Conservation (phyloP, 2,329 filamentous ascomycete genomes). For the Aspergillus fijiensis region DNA sequence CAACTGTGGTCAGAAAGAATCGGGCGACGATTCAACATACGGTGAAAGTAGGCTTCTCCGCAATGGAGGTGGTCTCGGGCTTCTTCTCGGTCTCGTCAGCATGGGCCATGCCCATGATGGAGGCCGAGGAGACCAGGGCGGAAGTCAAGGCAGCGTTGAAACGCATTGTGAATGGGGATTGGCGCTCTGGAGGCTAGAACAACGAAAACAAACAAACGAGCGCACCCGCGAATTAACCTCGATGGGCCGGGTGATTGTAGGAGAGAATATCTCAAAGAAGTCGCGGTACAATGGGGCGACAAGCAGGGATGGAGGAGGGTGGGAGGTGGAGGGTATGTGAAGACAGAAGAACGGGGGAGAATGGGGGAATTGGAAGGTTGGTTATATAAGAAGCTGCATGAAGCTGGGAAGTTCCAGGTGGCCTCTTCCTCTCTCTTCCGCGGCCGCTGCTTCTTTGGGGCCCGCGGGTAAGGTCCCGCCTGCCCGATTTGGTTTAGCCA, state of each 20-base stretch:
- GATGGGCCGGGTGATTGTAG: conserved; percentile 9
- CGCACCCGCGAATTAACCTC: conserved; percentile 23
- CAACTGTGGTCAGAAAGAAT: neutral
- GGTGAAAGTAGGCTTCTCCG: conserved; percentile 79
- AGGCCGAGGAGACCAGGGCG: conserved; percentile 67
- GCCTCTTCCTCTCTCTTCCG: conserved; percentile 47
- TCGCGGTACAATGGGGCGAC: neutral
- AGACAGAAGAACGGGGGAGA: conserved; percentile 6
- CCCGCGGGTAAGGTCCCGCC: conserved; percentile 11
- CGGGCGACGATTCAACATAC: conserved; percentile 57
- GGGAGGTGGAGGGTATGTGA: neutral
- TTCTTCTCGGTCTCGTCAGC: conserved; percentile 67
- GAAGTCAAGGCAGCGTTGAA: conserved; percentile 76
- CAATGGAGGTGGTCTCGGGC: conserved; percentile 52
- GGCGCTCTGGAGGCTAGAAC: conserved; percentile 1
- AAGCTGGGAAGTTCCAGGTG: conserved; percentile 43
- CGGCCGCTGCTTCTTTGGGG: conserved; percentile 18
- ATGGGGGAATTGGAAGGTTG: conserved; percentile 20
- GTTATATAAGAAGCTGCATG: conserved; percentile 33
- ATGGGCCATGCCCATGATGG: conserved; percentile 64
- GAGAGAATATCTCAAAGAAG: conserved; percentile 9
- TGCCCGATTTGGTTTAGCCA: conserved; percentile 20
- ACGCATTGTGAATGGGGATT: conserved; percentile 64
- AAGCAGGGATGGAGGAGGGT: neutral
- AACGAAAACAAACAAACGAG: conserved; percentile 18